These are phyloP conservation scores for Cenchrus americanus DNA, from an alignment of 176 grass and related monocot species.

Conservation along the genomic window DNA sequence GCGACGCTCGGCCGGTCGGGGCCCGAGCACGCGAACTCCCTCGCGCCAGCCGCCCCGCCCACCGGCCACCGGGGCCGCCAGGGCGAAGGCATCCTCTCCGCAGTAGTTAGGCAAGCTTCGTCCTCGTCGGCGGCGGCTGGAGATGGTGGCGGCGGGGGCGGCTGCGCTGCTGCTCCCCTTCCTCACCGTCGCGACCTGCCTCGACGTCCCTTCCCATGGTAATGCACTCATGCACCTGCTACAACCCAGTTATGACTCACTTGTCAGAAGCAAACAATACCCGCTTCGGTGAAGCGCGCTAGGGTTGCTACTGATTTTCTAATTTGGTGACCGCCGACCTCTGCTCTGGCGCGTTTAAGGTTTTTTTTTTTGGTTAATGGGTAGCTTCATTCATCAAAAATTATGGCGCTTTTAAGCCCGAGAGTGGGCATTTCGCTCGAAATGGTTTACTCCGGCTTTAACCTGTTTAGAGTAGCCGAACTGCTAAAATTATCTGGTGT, in stretches of 20 bases:
- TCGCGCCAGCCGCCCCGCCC: not conserved
- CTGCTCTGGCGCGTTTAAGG: not conserved
- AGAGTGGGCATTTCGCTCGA: not conserved
- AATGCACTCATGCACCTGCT: not conserved
- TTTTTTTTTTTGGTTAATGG: no score
- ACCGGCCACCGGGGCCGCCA: no score
- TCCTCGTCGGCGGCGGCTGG: not conserved
- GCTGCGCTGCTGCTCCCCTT: constrained; percentile 34
- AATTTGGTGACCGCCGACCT: not conserved
- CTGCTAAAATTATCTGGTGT: not conserved
- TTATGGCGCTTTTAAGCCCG: not conserved
- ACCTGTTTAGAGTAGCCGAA: not conserved
- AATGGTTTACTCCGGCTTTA: not conserved
- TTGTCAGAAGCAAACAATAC: not conserved
- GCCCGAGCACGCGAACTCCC: not conserved
- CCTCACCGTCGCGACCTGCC: constrained; percentile 35
- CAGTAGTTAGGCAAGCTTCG: not conserved
- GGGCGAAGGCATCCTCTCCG: not conserved
- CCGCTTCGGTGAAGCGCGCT: not conserved
- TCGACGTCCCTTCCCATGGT: constrained; percentile 43
- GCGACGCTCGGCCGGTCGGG: not conserved
- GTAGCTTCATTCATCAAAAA: no score
- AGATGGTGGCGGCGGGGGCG: constrained; percentile 29
- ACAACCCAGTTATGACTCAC: not conserved
- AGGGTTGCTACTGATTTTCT: not conserved